These are phyloP conservation scores for Sugiyamaella qingdaonensis DNA, from an alignment of 805 yeast species.

Conservation along the genomic window DNA sequence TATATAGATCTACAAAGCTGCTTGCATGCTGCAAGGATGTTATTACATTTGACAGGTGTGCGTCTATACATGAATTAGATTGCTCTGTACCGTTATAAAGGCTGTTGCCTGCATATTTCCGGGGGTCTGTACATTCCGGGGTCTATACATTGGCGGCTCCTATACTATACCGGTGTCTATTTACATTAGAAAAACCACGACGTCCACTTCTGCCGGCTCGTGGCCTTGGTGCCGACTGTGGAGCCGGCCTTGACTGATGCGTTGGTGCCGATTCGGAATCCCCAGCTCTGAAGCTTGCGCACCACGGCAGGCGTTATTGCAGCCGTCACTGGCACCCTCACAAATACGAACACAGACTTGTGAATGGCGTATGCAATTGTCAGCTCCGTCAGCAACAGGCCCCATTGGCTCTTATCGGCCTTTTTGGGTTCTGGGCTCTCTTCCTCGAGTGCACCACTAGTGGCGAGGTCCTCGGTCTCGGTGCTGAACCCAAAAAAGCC, in stretches of 20 bases:
- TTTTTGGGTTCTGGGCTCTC: constrained; percentile 10
- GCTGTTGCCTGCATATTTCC: too few species aligned
- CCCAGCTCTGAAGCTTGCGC: constrained; percentile 60
- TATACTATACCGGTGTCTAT: too few species aligned
- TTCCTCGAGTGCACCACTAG: constrained; percentile 7
- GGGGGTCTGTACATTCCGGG: too few species aligned
- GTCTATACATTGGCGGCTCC: too few species aligned
- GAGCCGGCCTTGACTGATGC: constrained; percentile 33
- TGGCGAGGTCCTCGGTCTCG: constrained; percentile 20
- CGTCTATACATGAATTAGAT: too few species aligned
- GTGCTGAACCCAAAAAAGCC: constrained; percentile 60
- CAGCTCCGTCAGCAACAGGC: constrained; percentile 71
- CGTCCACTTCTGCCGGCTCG: constrained; percentile 52
- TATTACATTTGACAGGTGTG: too few species aligned
- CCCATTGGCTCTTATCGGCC: constrained; percentile 22
- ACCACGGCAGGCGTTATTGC: constrained; percentile 86
- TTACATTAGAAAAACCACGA: constrained; percentile 49
- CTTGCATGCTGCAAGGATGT: too few species aligned
- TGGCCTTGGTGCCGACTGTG: constrained; percentile 49
- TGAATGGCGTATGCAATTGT: constrained; percentile 91
- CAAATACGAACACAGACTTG: constrained; percentile 68
- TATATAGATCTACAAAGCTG: too few species aligned
- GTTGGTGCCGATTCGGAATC: constrained; percentile 67
- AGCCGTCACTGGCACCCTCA: constrained; percentile 86
- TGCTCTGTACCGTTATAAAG: too few species aligned